Evolutionary conservation across 495 filamentous ascomycete species (phyloP).

Genomic region (Penicillium bialowiezense): DNA sequence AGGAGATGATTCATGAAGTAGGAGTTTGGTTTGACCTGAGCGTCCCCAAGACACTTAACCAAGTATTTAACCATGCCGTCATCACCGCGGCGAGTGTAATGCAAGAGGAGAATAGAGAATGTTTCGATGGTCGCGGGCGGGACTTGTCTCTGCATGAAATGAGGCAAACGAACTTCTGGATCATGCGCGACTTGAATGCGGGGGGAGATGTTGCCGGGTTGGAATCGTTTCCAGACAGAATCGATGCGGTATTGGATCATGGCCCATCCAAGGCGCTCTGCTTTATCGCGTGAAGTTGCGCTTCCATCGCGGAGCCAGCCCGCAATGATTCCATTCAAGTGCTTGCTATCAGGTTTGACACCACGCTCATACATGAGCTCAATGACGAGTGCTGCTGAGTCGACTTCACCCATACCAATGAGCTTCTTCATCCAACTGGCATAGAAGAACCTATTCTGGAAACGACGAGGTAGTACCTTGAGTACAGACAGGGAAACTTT

Average conservation of each 20-base stretch:
- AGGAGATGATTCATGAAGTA: slow-evolving; percentile 77
- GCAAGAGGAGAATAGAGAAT: slow-evolving; percentile 69
- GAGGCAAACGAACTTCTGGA: slow-evolving; percentile 24
- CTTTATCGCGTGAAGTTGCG: slow-evolving; percentile 52
- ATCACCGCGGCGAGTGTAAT: slow-evolving; percentile 62
- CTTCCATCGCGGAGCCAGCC: slow-evolving; percentile 66
- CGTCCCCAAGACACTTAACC: slow-evolving; percentile 51
- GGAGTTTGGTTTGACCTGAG: slow-evolving; percentile 62
- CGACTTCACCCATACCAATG: slow-evolving; percentile 66
- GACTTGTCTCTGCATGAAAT: slow-evolving; percentile 39
- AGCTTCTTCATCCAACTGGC: slow-evolving; percentile 80
- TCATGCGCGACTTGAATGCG: slow-evolving; percentile 21
- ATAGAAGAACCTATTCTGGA: slow-evolving; percentile 76
- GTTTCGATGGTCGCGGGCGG: slow-evolving; percentile 71
- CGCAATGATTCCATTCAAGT: slow-evolving; percentile 73
- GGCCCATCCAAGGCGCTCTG: slow-evolving; percentile 68
- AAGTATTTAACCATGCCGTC: slow-evolving; percentile 55
- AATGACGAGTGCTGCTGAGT: slow-evolving; percentile 65
- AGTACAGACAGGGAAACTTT: slow-evolving; percentile 50
- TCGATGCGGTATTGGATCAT: slow-evolving; percentile 70
- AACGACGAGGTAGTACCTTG: slow-evolving; percentile 54
- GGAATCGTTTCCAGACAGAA: slow-evolving; percentile 46
- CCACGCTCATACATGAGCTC: slow-evolving; percentile 65
- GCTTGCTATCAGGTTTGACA: slow-evolving; percentile 61
- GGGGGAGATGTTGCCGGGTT: slow-evolving; percentile 16